Evolutionary conservation across 768 basidiomycete species (phyloP).

Genomic region (Suillus fuscotomentosus): DNA sequence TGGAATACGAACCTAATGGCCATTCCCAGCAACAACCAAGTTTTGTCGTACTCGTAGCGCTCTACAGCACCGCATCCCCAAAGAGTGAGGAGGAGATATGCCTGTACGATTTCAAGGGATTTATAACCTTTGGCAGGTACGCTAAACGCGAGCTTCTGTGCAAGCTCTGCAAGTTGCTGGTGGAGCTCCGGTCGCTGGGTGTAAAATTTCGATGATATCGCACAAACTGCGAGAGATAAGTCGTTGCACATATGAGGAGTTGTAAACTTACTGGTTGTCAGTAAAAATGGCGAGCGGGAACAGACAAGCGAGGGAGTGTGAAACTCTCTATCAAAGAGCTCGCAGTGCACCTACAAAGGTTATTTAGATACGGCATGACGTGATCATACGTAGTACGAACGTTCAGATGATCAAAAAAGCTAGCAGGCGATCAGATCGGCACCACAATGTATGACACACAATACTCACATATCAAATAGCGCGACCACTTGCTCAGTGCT

Average conservation of each 20-base stretch:
- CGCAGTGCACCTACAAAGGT: constrained; percentile 63
- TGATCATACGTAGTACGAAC: constrained; percentile 38
- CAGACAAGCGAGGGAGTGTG: constrained; percentile 95
- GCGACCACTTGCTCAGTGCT: constrained; percentile 87
- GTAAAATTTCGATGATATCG: constrained; percentile 93
- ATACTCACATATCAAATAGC: constrained; percentile 82
- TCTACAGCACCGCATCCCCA: constrained; percentile 97
- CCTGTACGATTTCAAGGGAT: constrained; percentile 93
- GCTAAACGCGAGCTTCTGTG: constrained; percentile 84
- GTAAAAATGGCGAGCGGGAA: constrained; percentile 89
- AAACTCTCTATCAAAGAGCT: constrained; percentile 81
- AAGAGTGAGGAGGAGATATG: constrained; percentile 82
- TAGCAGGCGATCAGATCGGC: constrained; percentile 27
- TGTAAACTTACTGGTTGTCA: constrained; percentile 77
- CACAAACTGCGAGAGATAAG: constrained; percentile 64
- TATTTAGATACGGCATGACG: constrained; percentile 13
- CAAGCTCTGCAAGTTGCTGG: constrained; percentile 72
- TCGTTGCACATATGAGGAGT: background rate
- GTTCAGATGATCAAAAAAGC: constrained; percentile 76
- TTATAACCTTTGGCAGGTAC: constrained; percentile 88
- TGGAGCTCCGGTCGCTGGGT: constrained; percentile 79
- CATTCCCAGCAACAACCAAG: constrained; percentile 89
- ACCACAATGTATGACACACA: constrained; percentile 2
- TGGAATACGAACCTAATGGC: constrained; percentile 58
- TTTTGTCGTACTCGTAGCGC: constrained; percentile 94